Conservation (phyloP, 495 filamentous ascomycete genomes). For the Penicillium chermesinum region DNA sequence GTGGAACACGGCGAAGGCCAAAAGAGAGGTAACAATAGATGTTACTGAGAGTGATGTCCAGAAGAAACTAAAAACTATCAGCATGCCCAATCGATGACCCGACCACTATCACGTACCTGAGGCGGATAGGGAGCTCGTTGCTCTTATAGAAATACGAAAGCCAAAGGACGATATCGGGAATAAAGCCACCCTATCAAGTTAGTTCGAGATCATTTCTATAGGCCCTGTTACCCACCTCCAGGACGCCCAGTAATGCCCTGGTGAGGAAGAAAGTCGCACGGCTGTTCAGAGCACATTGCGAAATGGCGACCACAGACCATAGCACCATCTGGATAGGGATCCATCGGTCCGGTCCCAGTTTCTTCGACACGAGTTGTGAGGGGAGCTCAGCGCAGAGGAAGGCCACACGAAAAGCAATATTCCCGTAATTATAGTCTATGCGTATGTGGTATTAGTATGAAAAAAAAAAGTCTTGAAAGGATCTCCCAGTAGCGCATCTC, state of each 20-base stretch:
- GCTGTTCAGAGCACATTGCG: constrained; percentile 56
- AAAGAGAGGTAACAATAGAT: constrained; percentile 33
- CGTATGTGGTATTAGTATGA: no score
- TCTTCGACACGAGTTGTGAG: constrained; percentile 27
- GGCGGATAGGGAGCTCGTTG: constrained; percentile 54
- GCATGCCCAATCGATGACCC: background rate
- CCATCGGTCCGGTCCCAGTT: constrained; percentile 18
- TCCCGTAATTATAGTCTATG: constrained; percentile 12
- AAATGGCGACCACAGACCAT: constrained; percentile 63
- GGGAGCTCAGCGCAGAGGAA: constrained; percentile 12
- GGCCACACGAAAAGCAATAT: constrained; percentile 14
- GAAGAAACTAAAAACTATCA: constrained; percentile 37
- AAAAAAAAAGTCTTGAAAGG: no score
- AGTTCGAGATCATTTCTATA: background rate
- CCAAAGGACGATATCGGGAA: constrained; percentile 50
- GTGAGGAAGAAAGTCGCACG: constrained; percentile 56
- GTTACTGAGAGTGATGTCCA: constrained; percentile 59
- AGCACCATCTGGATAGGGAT: constrained; percentile 58
- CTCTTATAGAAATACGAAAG: constrained; percentile 66
- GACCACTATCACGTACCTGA: constrained; percentile 41
- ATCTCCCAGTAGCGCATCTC: no score
- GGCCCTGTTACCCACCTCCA: constrained; percentile 31
- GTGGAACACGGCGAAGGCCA: constrained; percentile 45
- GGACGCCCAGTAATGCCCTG: constrained; percentile 58
- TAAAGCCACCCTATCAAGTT: constrained; percentile 54